These are phyloP conservation scores for Wickerhamomyces sp. DNA, from an alignment of 1,139 yeast species.

Conservation along the genomic window DNA sequence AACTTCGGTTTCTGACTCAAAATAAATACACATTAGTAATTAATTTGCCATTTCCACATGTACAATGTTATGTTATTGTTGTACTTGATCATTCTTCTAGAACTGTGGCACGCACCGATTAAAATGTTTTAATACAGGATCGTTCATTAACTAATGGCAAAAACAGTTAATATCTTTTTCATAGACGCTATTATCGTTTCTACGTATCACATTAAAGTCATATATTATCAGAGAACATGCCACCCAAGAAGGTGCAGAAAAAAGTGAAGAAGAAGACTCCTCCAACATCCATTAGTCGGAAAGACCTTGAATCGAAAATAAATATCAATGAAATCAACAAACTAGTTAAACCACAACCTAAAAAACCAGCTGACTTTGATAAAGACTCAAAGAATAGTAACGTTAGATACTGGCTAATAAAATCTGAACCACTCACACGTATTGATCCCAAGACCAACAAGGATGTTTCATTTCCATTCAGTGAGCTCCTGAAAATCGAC, in stretches of 20 bases:
- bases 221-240: no score
- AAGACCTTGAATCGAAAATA: conserved; percentile 5
- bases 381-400: conserved; percentile 17
- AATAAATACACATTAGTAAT: not conserved
- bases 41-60: not conserved
- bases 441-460: conserved; percentile 39
- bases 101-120: conserved; percentile 1
- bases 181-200: no score
- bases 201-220: no score
- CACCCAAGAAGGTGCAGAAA: conserved; percentile 6
- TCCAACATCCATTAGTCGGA: not conserved
- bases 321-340: not conserved
- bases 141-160: no score
- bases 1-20: not conserved
- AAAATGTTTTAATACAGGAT: no score
- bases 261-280: conserved; percentile 1
- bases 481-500: conserved; percentile 34
- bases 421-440: conserved; percentile 48
- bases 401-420: conserved; percentile 45
- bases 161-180: no score
- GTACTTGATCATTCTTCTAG: no score
- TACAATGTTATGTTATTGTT: not conserved
- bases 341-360: conserved; percentile 18
- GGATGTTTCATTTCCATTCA: conserved; percentile 44
- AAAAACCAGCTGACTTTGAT: conserved; percentile 23